Evolutionary conservation across 139 green algal genomes (phyloP).

Genomic region (Raphidocelis subcapitata): DNA sequence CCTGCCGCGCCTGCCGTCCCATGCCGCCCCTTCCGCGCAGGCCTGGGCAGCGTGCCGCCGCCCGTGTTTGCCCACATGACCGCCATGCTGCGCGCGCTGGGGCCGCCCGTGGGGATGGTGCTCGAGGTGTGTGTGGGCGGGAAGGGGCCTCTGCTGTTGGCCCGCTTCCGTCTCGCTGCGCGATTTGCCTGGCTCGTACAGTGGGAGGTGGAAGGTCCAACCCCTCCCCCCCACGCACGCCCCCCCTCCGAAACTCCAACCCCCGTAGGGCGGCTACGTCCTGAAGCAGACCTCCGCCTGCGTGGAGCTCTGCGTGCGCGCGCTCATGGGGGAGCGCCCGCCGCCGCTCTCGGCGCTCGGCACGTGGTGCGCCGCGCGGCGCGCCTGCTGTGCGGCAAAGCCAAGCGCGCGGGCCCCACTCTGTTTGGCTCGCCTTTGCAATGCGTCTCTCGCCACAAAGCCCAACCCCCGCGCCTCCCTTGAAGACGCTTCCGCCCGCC

Average conservation of each 20-base stretch:
- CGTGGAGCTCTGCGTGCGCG: constrained; percentile 58
- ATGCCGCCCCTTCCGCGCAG: not conserved
- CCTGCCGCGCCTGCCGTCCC: too few relatives aligned
- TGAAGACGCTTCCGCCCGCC: not conserved
- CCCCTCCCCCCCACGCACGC: too few relatives aligned
- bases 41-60: not conserved
- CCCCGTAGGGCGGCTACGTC: constrained; percentile 64
- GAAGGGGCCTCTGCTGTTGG: too few relatives aligned
- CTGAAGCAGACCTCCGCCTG: constrained; percentile 48
- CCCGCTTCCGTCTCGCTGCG: too few relatives aligned
- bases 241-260: too few relatives aligned
- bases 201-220: too few relatives aligned
- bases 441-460: not conserved
- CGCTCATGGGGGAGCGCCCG: constrained; percentile 63
- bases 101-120: constrained; percentile 44
- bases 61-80: constrained; percentile 60
- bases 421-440: too few relatives aligned
- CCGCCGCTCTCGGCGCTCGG: constrained; percentile 14
- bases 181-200: too few relatives aligned
- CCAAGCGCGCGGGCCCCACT: not conserved
- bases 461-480: not conserved
- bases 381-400: not conserved
- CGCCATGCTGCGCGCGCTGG: constrained; percentile 55
- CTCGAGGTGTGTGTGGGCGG: constrained; percentile 23
- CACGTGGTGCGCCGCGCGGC: not conserved